These are phyloP conservation scores for Prinsepia uniflora DNA, from an alignment of 306 rosid species.

Conservation along the genomic window DNA sequence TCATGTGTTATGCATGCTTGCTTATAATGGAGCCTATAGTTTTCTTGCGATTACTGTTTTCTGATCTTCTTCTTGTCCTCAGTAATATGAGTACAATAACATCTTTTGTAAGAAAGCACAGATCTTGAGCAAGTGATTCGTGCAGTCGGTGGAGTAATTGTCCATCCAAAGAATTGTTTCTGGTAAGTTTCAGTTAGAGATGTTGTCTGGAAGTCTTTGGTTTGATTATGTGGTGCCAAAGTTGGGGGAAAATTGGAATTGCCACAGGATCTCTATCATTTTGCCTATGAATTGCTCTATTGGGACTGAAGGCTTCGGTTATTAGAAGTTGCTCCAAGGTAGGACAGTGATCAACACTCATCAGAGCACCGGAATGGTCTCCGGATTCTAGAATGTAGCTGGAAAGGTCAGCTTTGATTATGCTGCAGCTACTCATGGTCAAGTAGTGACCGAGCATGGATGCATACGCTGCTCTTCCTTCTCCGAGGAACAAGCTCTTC, in stretches of 20 bases:
- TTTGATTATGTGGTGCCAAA: neutral
- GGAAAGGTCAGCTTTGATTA: neutral
- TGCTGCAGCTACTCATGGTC: neutral
- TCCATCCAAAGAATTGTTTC: neutral
- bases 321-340: neutral
- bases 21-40: neutral
- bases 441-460: neutral
- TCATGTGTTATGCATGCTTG: constrained; percentile 13
- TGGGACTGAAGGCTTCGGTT: neutral
- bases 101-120: constrained; percentile 13
- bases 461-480: neutral
- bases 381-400: neutral
- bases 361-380: neutral
- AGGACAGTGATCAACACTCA: neutral
- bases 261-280: neutral
- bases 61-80: neutral
- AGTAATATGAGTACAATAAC: neutral
- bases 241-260: neutral
- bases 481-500: neutral
- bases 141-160: constrained; percentile 5
- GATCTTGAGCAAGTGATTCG: constrained; percentile 8
- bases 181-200: neutral
- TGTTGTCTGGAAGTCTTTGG: neutral
- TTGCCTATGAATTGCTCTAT: neutral
- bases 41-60: neutral